Evolutionary conservation across 176 grass and related monocot genomes (phyloP).

Genomic region (Oryza australiensis): DNA sequence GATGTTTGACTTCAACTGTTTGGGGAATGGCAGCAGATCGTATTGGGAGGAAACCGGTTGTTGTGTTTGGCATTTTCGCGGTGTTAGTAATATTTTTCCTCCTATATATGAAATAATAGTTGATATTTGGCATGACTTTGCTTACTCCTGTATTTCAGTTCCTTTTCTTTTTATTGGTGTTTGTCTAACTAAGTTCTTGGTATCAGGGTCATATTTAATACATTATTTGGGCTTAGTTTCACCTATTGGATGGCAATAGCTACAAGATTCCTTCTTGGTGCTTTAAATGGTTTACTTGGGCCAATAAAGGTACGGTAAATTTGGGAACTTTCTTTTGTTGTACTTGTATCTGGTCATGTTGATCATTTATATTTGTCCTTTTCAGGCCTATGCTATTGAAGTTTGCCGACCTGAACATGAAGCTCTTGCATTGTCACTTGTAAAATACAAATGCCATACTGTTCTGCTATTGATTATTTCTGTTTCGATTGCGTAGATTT

Average conservation of each 20-base stretch:
- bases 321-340: neutral
- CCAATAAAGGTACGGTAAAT: slow-evolving; percentile 72
- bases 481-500: slow-evolving; percentile 8
- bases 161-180: neutral
- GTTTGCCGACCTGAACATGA: slow-evolving; percentile 82
- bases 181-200: slow-evolving; percentile 21
- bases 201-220: slow-evolving; percentile 84
- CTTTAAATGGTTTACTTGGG: slow-evolving; percentile 83
- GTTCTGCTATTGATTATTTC: neutral
- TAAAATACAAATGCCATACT: slow-evolving; percentile 30
- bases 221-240: slow-evolving; percentile 84
- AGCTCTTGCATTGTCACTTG: slow-evolving; percentile 80
- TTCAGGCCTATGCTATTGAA: slow-evolving; percentile 88
- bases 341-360: neutral
- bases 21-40: slow-evolving; percentile 89
- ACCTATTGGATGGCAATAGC: slow-evolving; percentile 93
- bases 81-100: slow-evolving; percentile 75
- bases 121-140: neutral
- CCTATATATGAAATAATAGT: neutral
- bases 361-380: slow-evolving; percentile 15
- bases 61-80: slow-evolving; percentile 66
- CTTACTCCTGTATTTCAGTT: neutral
- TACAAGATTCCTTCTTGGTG: slow-evolving; percentile 81
- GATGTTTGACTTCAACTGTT: slow-evolving; percentile 79
- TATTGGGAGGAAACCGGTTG: slow-evolving; percentile 85